phyloP scores from a whole-genome alignment of 2,329 filamentous ascomycete genomes.

The Aphanoascus verrucosus region DNA sequence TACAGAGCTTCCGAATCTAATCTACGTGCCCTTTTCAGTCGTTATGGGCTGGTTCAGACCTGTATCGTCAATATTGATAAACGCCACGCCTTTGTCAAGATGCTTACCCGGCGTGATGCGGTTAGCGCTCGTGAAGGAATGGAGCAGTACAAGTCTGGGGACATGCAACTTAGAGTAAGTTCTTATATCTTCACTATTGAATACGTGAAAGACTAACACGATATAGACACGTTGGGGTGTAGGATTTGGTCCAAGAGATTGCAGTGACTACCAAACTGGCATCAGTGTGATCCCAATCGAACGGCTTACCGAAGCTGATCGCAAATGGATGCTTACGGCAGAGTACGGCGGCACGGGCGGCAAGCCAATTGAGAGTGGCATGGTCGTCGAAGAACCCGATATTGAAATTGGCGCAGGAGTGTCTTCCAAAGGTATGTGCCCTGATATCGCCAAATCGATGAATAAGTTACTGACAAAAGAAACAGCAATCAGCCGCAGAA shows the following conservation, averaged over 20 bases:
- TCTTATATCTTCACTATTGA: conserved; percentile 9
- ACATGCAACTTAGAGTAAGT: conserved; percentile 61
- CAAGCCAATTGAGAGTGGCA: conserved; percentile 62
- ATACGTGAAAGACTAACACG: conserved; percentile 11
- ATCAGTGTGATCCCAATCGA: conserved; percentile 88
- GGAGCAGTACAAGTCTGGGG: conserved; percentile 63
- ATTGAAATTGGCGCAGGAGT: conserved; percentile 98
- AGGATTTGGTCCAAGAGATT: conserved; percentile 91
- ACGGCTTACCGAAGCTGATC: conserved; percentile 87
- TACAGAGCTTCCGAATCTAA: conserved; percentile 67
- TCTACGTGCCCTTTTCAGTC: conserved; percentile 66
- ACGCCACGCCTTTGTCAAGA: conserved; percentile 97
- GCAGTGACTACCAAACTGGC: conserved; percentile 87
- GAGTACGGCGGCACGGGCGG: conserved; percentile 90
- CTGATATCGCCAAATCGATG: background rate
- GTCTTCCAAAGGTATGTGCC: conserved; percentile 64
- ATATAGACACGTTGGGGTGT: conserved; percentile 87
- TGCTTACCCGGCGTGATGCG: conserved; percentile 81
- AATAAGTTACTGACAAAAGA: conserved; percentile 15
- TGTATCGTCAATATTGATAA: conserved; percentile 98
- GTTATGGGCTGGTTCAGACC: conserved; percentile 81
- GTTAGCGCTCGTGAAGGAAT: conserved; percentile 75
- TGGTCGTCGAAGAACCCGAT: conserved; percentile 93
- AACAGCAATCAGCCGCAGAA: conserved; percentile 42
- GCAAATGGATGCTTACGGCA: conserved; percentile 92